These are phyloP conservation scores for Tolypocladium paradoxum DNA, from an alignment of 2,329 filamentous ascomycete genomes.

Conservation along the genomic window DNA sequence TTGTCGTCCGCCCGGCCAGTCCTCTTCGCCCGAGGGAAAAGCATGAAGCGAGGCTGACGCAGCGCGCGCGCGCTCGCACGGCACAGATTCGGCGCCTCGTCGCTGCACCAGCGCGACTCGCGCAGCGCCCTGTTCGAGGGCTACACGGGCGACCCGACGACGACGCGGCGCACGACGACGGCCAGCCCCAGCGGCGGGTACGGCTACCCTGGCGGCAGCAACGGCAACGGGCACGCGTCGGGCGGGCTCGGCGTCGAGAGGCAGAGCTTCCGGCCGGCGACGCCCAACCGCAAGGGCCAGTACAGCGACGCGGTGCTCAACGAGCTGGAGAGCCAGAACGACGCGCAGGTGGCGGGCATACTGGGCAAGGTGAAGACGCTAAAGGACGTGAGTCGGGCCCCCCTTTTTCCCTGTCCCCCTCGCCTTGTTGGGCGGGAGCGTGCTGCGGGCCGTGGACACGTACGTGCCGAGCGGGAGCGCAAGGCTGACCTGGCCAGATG, in stretches of 20 bases:
- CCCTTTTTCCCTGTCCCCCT: slow-evolving; percentile 1
- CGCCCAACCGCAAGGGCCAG: slow-evolving; percentile 71
- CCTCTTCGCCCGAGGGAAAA: background rate
- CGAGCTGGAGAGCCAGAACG: slow-evolving; percentile 93
- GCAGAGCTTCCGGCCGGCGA: slow-evolving; percentile 51
- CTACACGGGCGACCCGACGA: slow-evolving; percentile 41
- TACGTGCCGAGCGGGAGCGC: too few species aligned
- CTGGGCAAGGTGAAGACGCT: slow-evolving; percentile 79
- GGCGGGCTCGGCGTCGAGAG: slow-evolving; percentile 10
- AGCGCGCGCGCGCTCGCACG: background rate
- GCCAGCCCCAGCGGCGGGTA: slow-evolving; percentile 23
- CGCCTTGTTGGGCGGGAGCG: too few species aligned
- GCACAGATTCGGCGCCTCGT: slow-evolving; percentile 53
- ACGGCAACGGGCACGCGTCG: slow-evolving; percentile 38
- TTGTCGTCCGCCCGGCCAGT: background rate
- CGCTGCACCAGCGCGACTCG: slow-evolving; percentile 63
- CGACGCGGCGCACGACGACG: slow-evolving; percentile 3
- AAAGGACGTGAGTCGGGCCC: slow-evolving; percentile 68
- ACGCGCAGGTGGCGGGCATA: slow-evolving; percentile 81
- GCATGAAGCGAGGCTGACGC: background rate
- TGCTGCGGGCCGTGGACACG: background rate
- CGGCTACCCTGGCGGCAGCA: slow-evolving; percentile 4
- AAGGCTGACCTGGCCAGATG: slow-evolving; percentile 42
- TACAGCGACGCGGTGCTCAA: slow-evolving; percentile 87
- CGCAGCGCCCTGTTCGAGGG: slow-evolving; percentile 66